Percentiles rank a stretch among this genome's conserved stretches.
Conservation (phyloP, 371 early-diverging fungal species). For the Homolaphlyctis polyrhiza region DNA sequence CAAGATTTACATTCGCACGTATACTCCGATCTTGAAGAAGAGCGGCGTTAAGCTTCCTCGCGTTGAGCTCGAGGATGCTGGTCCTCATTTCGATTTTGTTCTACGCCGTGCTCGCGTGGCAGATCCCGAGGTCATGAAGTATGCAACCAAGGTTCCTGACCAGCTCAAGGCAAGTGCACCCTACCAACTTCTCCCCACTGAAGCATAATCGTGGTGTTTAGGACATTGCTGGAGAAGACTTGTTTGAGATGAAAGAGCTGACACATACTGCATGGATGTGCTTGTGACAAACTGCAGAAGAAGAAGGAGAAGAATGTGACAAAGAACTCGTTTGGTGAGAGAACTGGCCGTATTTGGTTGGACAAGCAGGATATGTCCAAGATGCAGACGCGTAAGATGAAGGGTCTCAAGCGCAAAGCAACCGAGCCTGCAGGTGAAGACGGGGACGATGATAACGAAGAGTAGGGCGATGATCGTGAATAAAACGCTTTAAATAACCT, state of each 20-base stretch:
- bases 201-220: background rate
- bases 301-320: constrained; percentile 93
- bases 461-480: no score
- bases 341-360: constrained; percentile 87
- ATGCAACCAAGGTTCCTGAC: constrained; percentile 76
- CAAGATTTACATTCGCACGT: constrained; percentile 71
- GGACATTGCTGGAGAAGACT: no score
- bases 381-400: constrained; percentile 97
- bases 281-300: constrained; percentile 32
- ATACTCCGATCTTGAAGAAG: constrained; percentile 79
- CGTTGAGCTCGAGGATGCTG: constrained; percentile 91
- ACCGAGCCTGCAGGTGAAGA: constrained; percentile 43
- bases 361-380: constrained; percentile 83
- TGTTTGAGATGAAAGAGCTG: background rate
- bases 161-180: constrained; percentile 64
- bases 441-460: background rate
- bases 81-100: constrained; percentile 79
- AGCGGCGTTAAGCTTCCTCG: constrained; percentile 65
- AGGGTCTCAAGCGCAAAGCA: constrained; percentile 80
- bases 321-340: constrained; percentile 84
- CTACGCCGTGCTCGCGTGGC: constrained; percentile 72
- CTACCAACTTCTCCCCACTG: background rate
- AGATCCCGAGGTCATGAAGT: constrained; percentile 74
- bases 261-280: background rate
- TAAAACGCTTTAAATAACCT: no score